Evolutionary conservation across 1,284 basidiomycete genomes (phyloP).

Genomic region (Boletus mariae): DNA sequence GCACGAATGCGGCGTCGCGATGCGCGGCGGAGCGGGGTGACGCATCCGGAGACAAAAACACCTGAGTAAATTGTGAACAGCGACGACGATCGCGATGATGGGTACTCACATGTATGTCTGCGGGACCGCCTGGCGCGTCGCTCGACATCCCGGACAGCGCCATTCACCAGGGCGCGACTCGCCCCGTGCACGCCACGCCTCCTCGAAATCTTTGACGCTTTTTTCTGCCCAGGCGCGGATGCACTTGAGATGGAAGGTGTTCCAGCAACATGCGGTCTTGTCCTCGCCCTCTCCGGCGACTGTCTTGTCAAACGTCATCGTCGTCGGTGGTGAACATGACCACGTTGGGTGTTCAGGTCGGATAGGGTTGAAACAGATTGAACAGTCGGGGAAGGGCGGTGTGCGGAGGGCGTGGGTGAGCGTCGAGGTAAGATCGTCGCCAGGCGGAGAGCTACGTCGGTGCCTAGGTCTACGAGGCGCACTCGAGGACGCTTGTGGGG

Average conservation of each 20-base stretch:
- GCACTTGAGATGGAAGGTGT: conserved; percentile 81
- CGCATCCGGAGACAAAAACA: conserved; percentile 80
- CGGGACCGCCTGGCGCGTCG: conserved; percentile 62
- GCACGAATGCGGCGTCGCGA: conserved; percentile 84
- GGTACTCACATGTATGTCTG: conserved; percentile 61
- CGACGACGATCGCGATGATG: not conserved
- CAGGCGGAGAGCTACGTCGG: conserved; percentile 10
- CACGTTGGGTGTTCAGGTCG: conserved; percentile 71
- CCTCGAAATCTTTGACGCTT: conserved; percentile 72
- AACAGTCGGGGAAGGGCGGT: conserved; percentile 72
- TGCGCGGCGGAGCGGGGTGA: conserved; percentile 66
- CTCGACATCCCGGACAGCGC: conserved; percentile 88
- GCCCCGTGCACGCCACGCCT: conserved; percentile 72
- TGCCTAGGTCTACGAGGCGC: conserved; percentile 3
- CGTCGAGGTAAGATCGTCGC: conserved; percentile 65
- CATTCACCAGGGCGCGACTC: conserved; percentile 71
- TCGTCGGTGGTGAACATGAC: conserved; percentile 67
- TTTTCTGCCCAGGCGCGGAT: conserved; percentile 75
- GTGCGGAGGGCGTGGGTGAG: conserved; percentile 61
- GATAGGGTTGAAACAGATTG: conserved; percentile 75
- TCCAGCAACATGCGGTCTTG: conserved; percentile 68
- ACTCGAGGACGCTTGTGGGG: not conserved
- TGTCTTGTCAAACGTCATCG: conserved; percentile 18
- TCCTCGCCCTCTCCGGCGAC: conserved; percentile 8
- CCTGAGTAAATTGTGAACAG: conserved; percentile 35